Evolutionary conservation across 2,329 filamentous ascomycete species (phyloP), one percentile per base, ranked within the genome.

Genomic region (Apiospora kogelbergensis): DNA sequence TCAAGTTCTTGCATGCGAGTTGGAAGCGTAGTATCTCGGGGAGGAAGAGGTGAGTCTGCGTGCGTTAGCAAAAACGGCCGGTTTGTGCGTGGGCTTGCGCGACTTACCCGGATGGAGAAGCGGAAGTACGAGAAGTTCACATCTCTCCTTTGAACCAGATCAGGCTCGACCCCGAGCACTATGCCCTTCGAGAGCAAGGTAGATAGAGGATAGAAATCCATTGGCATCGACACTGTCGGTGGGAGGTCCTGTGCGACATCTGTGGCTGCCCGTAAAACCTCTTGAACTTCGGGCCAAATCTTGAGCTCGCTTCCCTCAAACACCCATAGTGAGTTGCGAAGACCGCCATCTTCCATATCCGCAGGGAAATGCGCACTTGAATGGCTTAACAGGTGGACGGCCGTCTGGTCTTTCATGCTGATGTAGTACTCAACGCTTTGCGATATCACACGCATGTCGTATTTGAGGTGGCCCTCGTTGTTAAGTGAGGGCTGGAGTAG

Each of bases 131-230:
- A 93, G 82, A 98, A 98, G 73, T 88, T 93, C 70, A 97, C 89
- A 80, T 99, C 95, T 66, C 95, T 90, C 68, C 96, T 89, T 80
- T 98, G 95, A n/a, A 97, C 90, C 70, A 98, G 84, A 74, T 98
- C 96, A 0, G 95, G 91, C 78, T 99, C 96, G 15, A 98, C 89
- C 0, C 96, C 96, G 66, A 98, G 85, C 2, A 98, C 85, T 69
- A 98, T 93, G 1, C 93, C 95, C 79, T 98, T 98, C 69, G 90
- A 91, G n/a, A 97, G 83, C 5, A 98, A 83, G 2, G 95, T 89
- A 1, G 95, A 97, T 17, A 98, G 83, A 0, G 96, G 96, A 76
- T 98, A 98, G 79, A 98, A 99, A 79, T 99, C 96, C n/a, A 97
- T 85, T 0, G 92, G 88, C 68, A 98, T 89, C 30, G 91, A 88